Conservation (phyloP, 2,329 filamentous ascomycete genomes). For the Stachybotrys elegans region DNA sequence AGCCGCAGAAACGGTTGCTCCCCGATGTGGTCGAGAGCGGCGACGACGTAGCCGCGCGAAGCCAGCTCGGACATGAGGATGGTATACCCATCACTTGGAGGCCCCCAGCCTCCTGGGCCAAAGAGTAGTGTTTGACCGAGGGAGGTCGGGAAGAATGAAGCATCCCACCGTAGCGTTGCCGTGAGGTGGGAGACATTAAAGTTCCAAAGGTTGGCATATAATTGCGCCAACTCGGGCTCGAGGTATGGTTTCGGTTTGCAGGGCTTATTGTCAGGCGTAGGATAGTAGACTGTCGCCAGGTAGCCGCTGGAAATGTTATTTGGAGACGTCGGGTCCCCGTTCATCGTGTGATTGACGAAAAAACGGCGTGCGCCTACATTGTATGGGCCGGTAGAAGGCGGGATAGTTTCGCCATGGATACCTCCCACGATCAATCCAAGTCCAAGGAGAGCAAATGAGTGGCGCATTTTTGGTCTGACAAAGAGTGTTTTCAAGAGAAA, state of each 20-base stretch:
- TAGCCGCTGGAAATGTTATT: constrained; percentile 6
- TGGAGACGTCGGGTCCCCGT: constrained; percentile 3
- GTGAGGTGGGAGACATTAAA: constrained; percentile 10
- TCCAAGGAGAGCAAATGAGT: too few species aligned
- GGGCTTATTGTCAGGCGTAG: constrained; percentile 3
- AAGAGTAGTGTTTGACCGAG: constrained; percentile 9
- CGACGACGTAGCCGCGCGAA: constrained; percentile 15
- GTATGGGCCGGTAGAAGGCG: constrained; percentile 4
- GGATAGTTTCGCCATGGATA: too few species aligned
- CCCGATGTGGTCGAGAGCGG: constrained; percentile 20
- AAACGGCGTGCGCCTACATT: constrained; percentile 8
- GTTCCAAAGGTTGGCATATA: constrained; percentile 4
- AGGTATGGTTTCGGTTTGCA: constrained; percentile 5
- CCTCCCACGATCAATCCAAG: too few species aligned
- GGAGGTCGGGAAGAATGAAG: constrained; percentile 2
- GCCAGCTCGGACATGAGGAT: constrained; percentile 8
- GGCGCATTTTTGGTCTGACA: too few species aligned
- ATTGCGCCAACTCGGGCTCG: constrained; percentile 7
- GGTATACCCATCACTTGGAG: constrained; percentile 7
- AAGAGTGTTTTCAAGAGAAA: too few species aligned
- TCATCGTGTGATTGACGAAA: constrained; percentile 3
- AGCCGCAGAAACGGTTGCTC: constrained; percentile 21
- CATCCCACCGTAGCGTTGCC: constrained; percentile 7
- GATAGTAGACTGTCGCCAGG: constrained; percentile 11
- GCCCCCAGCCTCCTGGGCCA: constrained; percentile 7